Evolutionary conservation across 73 alveolate genomes (phyloP).

Genomic region (Paramecium sexaurelia): DNA sequence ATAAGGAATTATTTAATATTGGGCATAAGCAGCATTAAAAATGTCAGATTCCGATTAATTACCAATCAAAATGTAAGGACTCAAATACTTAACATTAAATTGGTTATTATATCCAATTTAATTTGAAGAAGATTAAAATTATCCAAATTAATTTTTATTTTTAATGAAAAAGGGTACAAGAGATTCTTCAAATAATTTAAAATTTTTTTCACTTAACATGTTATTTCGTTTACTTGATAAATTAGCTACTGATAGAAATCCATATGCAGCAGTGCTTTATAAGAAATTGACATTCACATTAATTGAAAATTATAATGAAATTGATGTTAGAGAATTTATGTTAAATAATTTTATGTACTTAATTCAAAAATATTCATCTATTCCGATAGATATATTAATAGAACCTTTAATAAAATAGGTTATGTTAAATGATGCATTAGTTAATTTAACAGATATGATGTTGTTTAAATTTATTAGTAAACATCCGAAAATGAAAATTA

Average conservation of each 20-base stretch:
- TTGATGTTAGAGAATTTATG: constrained; percentile 89
- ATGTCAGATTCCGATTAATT: constrained; percentile 60
- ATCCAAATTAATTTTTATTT: constrained; percentile 64
- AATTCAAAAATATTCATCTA: constrained; percentile 79
- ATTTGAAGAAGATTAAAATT: constrained; percentile 70
- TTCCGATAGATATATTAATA: constrained; percentile 92
- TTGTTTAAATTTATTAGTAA: constrained; percentile 82
- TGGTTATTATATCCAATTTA: constrained; percentile 75
- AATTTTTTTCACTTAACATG: constrained; percentile 68
- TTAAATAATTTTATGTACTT: constrained; percentile 80
- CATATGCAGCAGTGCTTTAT: constrained; percentile 93
- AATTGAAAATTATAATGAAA: constrained; percentile 90
- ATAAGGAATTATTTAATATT: constrained; percentile 46
- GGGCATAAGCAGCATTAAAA: constrained; percentile 54
- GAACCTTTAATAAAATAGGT: constrained; percentile 94
- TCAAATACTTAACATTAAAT: constrained; percentile 74
- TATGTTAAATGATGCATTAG: constrained; percentile 73
- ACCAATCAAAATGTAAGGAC: constrained; percentile 65
- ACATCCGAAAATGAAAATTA: constrained; percentile 88
- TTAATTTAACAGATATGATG: constrained; percentile 87
- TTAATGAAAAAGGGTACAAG: constrained; percentile 80
- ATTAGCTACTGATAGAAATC: constrained; percentile 88
- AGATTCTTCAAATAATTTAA: constrained; percentile 67
- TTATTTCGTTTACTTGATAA: constrained; percentile 72
- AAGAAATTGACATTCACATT: constrained; percentile 90